Evolutionary conservation across 345 rosid species (phyloP), one percentile per base, ranked within the genome.

Genomic region (Populus ilicifolia): DNA sequence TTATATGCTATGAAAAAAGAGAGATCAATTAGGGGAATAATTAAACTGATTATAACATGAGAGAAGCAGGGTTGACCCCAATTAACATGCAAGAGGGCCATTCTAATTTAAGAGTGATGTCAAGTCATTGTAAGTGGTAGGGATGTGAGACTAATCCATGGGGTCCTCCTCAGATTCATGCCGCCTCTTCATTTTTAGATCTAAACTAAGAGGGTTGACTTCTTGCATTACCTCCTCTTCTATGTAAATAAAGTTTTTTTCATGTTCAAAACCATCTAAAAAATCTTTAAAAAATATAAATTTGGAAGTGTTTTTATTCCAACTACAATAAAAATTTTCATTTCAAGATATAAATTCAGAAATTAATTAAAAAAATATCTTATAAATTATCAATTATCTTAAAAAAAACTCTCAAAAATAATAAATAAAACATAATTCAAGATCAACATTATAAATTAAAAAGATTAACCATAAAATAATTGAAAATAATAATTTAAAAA

Each of bases 301-400:
- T 33, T 4, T 33, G 0, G 0, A 33, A 33, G 35, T 33, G 5
- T 33, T 33, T 33, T 33, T 4, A 33, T 33, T 33, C 5, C 35
- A 4, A 33, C 35, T 33, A 33, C 5, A 33, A 33, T 33, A 33
- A 33, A 33, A 4, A 33, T 33, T 0, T 4, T 33, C 3, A 33
- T 4, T 33, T 3, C 35, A 33, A 33, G 0, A 33, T 33, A 33
- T 3, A 4, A 33, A 33, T 33, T 4, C 5, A 33, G 35, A 33
- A 33, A 33, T 33, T 5, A 33, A 33, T 33, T 33, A 33, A 33
- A 33, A 33, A 33, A 33, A 4, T 0, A 2, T 2, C 33, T 30
- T 0, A 30, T 30, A 2, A 0, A 33, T 33, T 0, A 33, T 3
- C 0, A 33, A 33, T 4, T 5, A 33, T 5, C 5, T 4, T 5